Evolutionary conservation across 306 rosid genomes (phyloP).

Genomic region (Sicyos baderoa): DNA sequence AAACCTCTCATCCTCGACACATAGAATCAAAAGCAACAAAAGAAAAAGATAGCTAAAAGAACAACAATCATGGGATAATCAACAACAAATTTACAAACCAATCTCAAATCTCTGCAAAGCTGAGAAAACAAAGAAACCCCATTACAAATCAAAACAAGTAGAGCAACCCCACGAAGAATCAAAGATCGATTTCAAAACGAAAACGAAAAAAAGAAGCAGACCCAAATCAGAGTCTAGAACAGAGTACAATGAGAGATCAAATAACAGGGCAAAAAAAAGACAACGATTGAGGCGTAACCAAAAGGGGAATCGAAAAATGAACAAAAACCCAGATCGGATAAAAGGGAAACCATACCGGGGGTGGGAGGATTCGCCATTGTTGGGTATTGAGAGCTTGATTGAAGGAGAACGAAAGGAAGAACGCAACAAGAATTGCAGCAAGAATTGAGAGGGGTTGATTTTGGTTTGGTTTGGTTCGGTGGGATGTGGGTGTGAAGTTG

Average conservation of each 20-base stretch:
- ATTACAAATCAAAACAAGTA: background rate
- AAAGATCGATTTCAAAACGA: background rate
- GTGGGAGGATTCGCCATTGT: conserved; percentile 7
- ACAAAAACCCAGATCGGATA: background rate
- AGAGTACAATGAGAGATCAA: background rate
- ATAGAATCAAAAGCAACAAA: background rate
- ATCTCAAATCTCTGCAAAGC: background rate
- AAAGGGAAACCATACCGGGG: conserved; percentile 2
- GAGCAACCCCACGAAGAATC: background rate
- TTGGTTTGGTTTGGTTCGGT: background rate
- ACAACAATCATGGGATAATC: background rate
- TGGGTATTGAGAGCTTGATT: background rate
- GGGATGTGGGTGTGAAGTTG: conserved; percentile 7
- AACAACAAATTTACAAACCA: background rate
- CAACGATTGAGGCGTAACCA: background rate
- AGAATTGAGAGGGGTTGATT: background rate
- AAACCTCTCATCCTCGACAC: background rate
- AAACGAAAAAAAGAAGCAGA: background rate
- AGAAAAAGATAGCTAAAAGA: background rate
- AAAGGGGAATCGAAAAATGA: conserved; percentile 8
- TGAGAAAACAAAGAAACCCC: background rate
- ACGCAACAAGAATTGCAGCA: conserved; percentile 11
- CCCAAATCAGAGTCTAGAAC: background rate
- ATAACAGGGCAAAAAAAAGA: background rate
- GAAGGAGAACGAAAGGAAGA: too few relatives aligned